Conservation (phyloP, 164 flowering plant genomes). For the Nymphaea thermarum region DNA sequence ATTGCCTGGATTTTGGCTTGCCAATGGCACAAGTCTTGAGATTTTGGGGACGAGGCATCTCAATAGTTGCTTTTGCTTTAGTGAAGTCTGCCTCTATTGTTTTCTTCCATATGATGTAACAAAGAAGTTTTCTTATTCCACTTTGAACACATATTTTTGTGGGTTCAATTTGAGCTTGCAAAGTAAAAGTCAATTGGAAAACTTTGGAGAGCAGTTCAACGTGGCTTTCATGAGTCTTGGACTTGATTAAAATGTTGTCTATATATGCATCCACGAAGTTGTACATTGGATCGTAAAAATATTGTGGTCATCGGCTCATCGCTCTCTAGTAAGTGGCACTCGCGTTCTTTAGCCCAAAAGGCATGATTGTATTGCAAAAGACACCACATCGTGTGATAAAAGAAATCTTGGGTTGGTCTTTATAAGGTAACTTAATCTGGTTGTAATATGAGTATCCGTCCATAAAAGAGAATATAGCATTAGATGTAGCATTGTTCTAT, state of each 20-base stretch:
- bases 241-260: neutral
- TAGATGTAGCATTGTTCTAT: neutral
- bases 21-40: neutral
- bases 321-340: neutral
- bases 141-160: neutral
- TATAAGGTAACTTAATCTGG: neutral
- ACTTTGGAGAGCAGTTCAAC: neutral
- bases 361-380: neutral
- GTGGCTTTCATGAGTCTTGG: neutral
- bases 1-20: neutral
- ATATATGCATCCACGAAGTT: neutral
- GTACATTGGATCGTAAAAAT: neutral
- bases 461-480: neutral
- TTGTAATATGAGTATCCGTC: neutral
- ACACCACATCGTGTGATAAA: neutral
- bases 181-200: neutral
- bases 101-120: neutral
- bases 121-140: neutral
- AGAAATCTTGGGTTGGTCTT: neutral
- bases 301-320: neutral
- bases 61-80: neutral
- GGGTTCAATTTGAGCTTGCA: neutral
- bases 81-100: neutral
- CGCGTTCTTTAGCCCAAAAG: neutral
- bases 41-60: neutral